Percentiles rank a stretch among this genome's conserved stretches.
Evolutionary conservation across 805 yeast genomes (phyloP).

Genomic region (Kuraishia borneana): DNA sequence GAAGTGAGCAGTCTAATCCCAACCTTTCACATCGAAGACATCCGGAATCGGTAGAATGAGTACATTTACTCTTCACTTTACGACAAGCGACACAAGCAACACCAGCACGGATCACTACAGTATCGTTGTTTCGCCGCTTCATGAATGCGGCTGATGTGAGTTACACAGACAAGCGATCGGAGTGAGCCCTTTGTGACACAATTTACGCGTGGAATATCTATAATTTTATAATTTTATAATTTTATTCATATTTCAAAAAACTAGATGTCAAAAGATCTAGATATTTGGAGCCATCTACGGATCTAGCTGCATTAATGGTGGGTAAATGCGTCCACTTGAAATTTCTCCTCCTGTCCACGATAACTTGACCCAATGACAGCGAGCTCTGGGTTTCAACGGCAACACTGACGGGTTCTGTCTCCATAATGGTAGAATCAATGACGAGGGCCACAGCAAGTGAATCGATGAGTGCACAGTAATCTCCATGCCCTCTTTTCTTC

Average conservation of each 20-base stretch:
- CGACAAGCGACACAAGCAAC: conserved; percentile 14
- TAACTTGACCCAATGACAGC: conserved; percentile 13
- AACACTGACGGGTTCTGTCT: conserved; percentile 10
- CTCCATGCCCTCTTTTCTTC: conserved; percentile 12
- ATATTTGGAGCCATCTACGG: conserved; percentile 13
- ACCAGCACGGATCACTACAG: conserved; percentile 8
- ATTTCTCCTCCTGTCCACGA: conserved; percentile 15
- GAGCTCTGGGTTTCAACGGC: conserved; percentile 14
- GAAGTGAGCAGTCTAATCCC: conserved; percentile 10
- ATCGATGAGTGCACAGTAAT: conserved; percentile 16
- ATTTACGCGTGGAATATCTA: no score
- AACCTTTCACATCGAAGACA: conserved; percentile 17
- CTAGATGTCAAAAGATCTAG: conserved; percentile 9
- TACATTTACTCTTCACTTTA: conserved; percentile 15
- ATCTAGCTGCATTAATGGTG: conserved; percentile 10
- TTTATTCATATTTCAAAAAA: conserved; percentile 1
- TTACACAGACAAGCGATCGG: no score
- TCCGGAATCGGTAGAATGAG: conserved; percentile 9
- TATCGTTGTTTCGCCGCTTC: no score
- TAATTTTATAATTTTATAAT: no score
- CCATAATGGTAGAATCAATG: conserved; percentile 13
- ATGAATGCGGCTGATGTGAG: no score
- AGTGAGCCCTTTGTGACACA: no score
- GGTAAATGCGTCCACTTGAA: conserved; percentile 14
- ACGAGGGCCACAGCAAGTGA: conserved; percentile 16